These are phyloP conservation scores for Thelonectria discophora DNA, from an alignment of 2,329 filamentous ascomycete genomes.

Conservation along the genomic window DNA sequence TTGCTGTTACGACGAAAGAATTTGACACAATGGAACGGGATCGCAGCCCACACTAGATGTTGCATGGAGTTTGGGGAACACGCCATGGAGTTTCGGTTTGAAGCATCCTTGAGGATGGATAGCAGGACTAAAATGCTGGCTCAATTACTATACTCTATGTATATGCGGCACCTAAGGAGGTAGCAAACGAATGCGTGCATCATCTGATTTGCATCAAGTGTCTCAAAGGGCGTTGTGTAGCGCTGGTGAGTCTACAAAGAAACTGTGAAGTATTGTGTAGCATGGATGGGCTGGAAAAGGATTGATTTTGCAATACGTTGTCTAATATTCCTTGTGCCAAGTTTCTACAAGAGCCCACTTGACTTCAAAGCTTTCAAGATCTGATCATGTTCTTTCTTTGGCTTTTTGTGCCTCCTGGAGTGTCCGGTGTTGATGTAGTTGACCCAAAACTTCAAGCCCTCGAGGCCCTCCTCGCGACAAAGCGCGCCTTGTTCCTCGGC, in stretches of 20 bases:
- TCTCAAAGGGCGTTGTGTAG: too few relatives aligned
- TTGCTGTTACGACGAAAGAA: slow-evolving; percentile 2
- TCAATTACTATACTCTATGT: background rate
- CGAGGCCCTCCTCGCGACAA: slow-evolving; percentile 90
- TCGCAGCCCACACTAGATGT: slow-evolving; percentile 1
- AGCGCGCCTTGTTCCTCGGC: slow-evolving; percentile 88
- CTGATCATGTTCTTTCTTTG: slow-evolving; percentile 50
- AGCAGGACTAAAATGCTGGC: slow-evolving; percentile 1
- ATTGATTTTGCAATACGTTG: slow-evolving; percentile 9
- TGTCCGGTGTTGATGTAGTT: slow-evolving; percentile 70
- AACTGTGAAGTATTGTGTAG: too few relatives aligned
- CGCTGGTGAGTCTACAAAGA: too few relatives aligned
- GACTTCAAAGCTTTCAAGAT: slow-evolving; percentile 55
- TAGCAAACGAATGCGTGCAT: background rate
- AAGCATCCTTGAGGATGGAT: background rate
- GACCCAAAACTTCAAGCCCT: slow-evolving; percentile 92
- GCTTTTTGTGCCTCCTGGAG: slow-evolving; percentile 43
- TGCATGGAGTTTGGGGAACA: slow-evolving; percentile 17
- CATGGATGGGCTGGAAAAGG: slow-evolving; percentile 7
- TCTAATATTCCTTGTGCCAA: slow-evolving; percentile 7
- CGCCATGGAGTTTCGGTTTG: slow-evolving; percentile 10
- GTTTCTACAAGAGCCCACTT: slow-evolving; percentile 45
- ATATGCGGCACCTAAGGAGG: too few relatives aligned
- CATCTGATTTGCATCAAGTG: too few relatives aligned
- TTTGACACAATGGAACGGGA: background rate